Conservation (phyloP, 371 early-diverging fungal species). For the Mortierella sp. region DNA sequence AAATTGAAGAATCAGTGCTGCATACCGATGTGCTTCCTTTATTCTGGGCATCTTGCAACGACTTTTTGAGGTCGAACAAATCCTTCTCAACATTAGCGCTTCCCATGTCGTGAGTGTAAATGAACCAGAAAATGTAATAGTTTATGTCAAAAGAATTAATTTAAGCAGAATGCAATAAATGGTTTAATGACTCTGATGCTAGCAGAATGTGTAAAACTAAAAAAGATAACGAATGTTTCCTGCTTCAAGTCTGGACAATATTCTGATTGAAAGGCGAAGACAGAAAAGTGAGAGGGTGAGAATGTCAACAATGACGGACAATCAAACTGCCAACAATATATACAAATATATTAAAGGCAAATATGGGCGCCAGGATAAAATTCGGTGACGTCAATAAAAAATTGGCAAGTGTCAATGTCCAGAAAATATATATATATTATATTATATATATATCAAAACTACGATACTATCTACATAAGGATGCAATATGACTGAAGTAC, state of each 20-base stretch:
- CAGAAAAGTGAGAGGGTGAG: not conserved
- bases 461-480: not conserved
- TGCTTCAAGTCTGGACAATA: not conserved
- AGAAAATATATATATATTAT: not conserved
- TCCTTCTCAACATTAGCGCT: conserved; percentile 42
- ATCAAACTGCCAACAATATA: not conserved
- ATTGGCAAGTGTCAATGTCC: too few relatives aligned
- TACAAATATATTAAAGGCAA: not conserved
- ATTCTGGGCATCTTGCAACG: conserved; percentile 44
- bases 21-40: conserved; percentile 47
- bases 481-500: not conserved
- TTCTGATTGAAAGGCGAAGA: not conserved
- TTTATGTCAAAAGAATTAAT: not conserved
- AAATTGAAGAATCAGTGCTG: not conserved
- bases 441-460: not conserved
- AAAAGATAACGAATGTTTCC: not conserved
- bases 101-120: conserved; percentile 27
- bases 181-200: too few relatives aligned
- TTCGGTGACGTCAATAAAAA: too few relatives aligned
- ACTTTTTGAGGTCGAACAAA: conserved; percentile 54
- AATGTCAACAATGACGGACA: not conserved
- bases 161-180: too few relatives aligned
- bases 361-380: too few relatives aligned
- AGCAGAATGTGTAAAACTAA: too few relatives aligned
- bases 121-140: not conserved